Evolutionary conservation across 352 stramenopile genomes (phyloP).

Genomic region (Phytophthora ohioensis): DNA sequence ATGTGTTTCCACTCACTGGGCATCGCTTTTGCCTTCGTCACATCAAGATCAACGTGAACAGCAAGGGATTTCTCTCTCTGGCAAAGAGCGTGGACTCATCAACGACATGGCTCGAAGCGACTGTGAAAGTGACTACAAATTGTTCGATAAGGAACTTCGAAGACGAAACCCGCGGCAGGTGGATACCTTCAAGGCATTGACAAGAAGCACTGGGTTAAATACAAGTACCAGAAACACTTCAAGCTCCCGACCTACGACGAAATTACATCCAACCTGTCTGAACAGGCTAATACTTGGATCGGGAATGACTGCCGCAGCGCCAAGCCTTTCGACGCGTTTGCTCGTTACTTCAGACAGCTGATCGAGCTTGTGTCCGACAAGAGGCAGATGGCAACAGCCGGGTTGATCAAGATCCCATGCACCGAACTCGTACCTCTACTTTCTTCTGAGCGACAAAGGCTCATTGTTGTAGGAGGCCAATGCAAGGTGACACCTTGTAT

Average conservation of each 20-base stretch:
- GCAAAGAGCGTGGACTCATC: neutral
- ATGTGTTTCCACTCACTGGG: slow-evolving; percentile 4
- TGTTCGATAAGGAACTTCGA: neutral
- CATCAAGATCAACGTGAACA: slow-evolving; percentile 17
- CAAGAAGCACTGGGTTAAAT: slow-evolving; percentile 32
- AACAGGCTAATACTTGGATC: slow-evolving; percentile 39
- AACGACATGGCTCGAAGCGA: neutral
- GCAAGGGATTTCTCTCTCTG: slow-evolving; percentile 5
- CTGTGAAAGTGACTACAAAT: neutral
- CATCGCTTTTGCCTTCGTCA: slow-evolving; percentile 20
- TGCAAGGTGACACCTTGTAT: too few relatives aligned
- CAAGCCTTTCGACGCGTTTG: slow-evolving; percentile 15
- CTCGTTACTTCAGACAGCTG: too few relatives aligned
- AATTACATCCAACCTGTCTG: slow-evolving; percentile 3
- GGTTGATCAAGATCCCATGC: too few relatives aligned
- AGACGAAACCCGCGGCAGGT: slow-evolving; percentile 1
- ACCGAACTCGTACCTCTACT: too few relatives aligned
- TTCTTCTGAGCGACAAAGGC: too few relatives aligned
- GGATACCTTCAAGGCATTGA: slow-evolving; percentile 5
- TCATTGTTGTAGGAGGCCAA: too few relatives aligned
- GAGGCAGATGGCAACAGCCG: too few relatives aligned
- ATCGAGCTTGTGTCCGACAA: too few relatives aligned
- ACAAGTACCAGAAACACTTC: slow-evolving; percentile 24
- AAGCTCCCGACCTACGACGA: too few relatives aligned
- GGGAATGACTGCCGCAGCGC: slow-evolving; percentile 21